Base-by-base conservation (phyloP, 2,329 filamentous ascomycete genomes). In the Cercospora brassicicola region DNA sequence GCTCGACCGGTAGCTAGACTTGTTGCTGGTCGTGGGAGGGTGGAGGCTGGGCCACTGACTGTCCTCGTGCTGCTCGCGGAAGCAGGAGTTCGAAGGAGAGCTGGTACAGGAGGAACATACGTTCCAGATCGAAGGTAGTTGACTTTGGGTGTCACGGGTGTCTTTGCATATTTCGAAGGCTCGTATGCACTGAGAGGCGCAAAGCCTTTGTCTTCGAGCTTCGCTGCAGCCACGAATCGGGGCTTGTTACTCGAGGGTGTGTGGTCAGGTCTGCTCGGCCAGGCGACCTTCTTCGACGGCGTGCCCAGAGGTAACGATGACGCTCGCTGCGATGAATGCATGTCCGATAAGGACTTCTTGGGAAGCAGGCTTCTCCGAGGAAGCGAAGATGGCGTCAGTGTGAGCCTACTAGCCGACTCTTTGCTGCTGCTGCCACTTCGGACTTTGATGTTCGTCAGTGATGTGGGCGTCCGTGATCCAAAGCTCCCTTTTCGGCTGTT, bases 401-500 rank as follows among this genome's bases (percentile, higher is more conserved):
- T 33, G 2, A 71, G 59, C 28, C 66, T 66, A 42, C 63, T 68
- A 18, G 63, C 67, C 15, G 64, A 57, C 30, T 65, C 36, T 30
- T 69, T 66, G 9, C 69, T 69, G 26, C 56, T 70, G 65, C 67
- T 69, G 30, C 57, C 66, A 20, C 59, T 69, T 51, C 70, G 62
- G 9, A 70, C 66, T 65, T 76, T 76, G 62, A 68, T 70, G 67
- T 73, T 73, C 28, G 56, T 73, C 10, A 77, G 65, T 0, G 72
- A 73, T 18, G 76, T 77, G 8, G 85, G 83, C 9, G 84, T 86
- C 4, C 79, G 74, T 3, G 77, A 76, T 23, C 81, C 81, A 26
- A 85, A 84, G 73, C 81, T 83, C 70, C 80, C 82, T 73, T 82
- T 85, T 30, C 84, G 82, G 67, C 85, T 84, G 31, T 73, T 87